Percentiles rank a stretch among this genome's conserved stretches.
Conservation (phyloP, 2,329 filamentous ascomycete species). For the Cercospora citrullina region DNA sequence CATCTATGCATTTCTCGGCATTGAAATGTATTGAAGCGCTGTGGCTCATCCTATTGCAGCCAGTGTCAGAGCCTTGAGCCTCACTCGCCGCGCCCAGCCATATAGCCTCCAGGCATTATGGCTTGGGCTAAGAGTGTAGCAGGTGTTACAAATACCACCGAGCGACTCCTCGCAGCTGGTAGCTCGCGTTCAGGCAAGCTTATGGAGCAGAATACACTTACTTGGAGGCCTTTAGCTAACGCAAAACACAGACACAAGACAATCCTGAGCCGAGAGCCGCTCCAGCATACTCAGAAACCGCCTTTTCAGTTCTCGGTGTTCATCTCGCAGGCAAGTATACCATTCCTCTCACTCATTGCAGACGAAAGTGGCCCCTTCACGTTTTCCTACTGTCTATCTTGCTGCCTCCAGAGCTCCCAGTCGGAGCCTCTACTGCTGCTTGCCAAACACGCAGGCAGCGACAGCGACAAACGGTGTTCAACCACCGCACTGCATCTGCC, state of each 20-base stretch:
- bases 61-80: conserved; percentile 18
- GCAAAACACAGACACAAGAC: background rate
- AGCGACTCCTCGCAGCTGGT: background rate
- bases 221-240: background rate
- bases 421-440: background rate
- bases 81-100: conserved; percentile 14
- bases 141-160: background rate
- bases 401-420: background rate
- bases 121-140: background rate
- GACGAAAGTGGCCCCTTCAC: background rate
- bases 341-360: background rate
- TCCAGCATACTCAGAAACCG: background rate
- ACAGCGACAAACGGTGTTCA: background rate
- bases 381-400: background rate
- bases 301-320: background rate
- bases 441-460: background rate
- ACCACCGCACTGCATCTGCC: background rate
- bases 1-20: conserved; percentile 16
- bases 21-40: conserved; percentile 25
- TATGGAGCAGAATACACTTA: background rate
- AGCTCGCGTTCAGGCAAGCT: background rate
- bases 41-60: conserved; percentile 24
- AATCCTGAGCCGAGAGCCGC: background rate
- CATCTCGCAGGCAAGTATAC: background rate
- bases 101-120: conserved; percentile 10